Conservation (phyloP, 2,329 filamentous ascomycete species). For the Trichoderma sp. region DNA sequence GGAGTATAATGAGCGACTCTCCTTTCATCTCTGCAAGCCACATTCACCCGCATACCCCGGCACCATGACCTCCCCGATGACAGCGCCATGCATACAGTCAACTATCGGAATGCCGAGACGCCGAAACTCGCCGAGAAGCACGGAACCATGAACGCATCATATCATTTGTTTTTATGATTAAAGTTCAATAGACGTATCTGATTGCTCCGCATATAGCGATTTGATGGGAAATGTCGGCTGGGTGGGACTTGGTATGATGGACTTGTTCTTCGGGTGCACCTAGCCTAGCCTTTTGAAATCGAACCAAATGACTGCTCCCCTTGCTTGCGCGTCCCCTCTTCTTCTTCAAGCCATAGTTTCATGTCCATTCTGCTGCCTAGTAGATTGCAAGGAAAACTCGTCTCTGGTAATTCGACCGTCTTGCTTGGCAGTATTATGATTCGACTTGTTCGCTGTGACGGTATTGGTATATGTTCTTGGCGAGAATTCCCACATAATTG, state of each 20-base stretch:
- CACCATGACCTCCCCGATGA: background rate
- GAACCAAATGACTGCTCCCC: background rate
- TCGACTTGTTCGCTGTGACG: background rate
- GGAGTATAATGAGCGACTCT: slow-evolving; percentile 6
- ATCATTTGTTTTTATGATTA: background rate
- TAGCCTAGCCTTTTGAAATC: background rate
- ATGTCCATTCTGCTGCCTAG: background rate
- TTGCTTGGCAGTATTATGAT: background rate
- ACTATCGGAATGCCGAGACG: slow-evolving; percentile 5
- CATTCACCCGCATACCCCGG: background rate
- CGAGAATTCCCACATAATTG: background rate
- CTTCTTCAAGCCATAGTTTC: background rate
- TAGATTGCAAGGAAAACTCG: background rate
- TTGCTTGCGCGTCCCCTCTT: background rate
- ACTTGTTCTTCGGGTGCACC: background rate
- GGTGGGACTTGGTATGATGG: background rate
- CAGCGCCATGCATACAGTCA: background rate
- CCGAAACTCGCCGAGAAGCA: slow-evolving; percentile 12
- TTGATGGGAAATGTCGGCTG: background rate
- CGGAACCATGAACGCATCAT: background rate
- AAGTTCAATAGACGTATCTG: background rate
- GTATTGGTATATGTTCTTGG: background rate
- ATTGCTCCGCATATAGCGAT: background rate
- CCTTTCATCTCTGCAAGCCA: background rate
- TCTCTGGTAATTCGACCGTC: background rate